These are phyloP conservation scores for Nothophytophthora sp. DNA, from an alignment of 352 stramenopile genomes.

Conservation along the genomic window DNA sequence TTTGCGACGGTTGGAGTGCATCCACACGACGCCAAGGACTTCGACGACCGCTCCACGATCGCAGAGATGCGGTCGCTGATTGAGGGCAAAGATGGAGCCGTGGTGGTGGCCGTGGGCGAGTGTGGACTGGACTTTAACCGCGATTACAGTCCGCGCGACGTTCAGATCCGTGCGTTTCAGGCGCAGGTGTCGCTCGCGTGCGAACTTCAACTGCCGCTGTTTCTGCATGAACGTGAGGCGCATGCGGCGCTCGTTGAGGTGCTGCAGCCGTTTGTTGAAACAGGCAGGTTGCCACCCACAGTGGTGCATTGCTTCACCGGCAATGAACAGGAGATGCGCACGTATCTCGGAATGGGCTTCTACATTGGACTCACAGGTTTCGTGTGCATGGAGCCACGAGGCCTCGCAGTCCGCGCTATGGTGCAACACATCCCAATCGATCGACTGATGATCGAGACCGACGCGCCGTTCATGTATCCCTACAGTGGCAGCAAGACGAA, in stretches of 20 bases:
- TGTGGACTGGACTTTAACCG: constrained; percentile 97
- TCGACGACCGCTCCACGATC: constrained; percentile 38
- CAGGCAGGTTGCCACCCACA: constrained; percentile 38
- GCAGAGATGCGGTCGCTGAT: constrained; percentile 50
- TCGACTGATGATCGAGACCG: constrained; percentile 72
- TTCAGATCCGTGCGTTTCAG: constrained; percentile 87
- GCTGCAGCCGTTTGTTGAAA: constrained; percentile 49
- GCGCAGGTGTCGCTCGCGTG: constrained; percentile 89
- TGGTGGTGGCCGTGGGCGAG: constrained; percentile 93
- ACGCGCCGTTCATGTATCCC: constrained; percentile 79
- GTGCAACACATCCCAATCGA: constrained; percentile 46
- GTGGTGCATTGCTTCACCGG: constrained; percentile 83
- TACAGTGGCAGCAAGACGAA: constrained; percentile 35
- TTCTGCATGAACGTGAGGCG: constrained; percentile 90
- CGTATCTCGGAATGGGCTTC: constrained; percentile 65
- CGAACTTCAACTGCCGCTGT: constrained; percentile 88
- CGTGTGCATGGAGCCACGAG: constrained; percentile 63
- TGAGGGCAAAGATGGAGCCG: constrained; percentile 31
- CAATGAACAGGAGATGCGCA: constrained; percentile 42
- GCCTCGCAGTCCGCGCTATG: constrained; percentile 45
- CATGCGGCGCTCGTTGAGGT: constrained; percentile 55
- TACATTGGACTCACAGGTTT: constrained; percentile 79
- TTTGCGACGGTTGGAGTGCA: constrained; percentile 94
- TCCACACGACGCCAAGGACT: constrained; percentile 91
- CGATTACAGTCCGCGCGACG: constrained; percentile 92